Evolutionary conservation across 306 rosid genomes (phyloP), one percentile per base, ranked within the genome.

Genomic region (Dryas drummondii): DNA sequence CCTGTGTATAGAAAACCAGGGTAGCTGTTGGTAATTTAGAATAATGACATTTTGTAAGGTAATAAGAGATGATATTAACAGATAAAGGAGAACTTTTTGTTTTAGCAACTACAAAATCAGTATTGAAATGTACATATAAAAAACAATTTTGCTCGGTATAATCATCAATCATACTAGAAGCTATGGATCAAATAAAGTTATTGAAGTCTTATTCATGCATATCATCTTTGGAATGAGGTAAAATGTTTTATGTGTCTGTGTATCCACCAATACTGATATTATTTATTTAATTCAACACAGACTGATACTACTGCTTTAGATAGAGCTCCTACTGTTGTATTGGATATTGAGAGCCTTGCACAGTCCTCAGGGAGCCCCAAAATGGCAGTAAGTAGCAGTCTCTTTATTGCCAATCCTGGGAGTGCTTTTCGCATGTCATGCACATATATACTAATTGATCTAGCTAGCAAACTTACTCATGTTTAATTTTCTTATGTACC

Each of bases 331-430:
- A 45, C 56, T 9, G 64, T 71, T 64, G 77, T 72, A 51, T 71
- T 71, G 68, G 82, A 78, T 17, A 78, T 78, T 62, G 77, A 63
- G 71, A 78, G 82, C 72, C 77, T 71, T 26, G 19, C 46, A 53
- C 79, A 67, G 32, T 17, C 73, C 58, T 76, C 74, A 1, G 77
- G 82, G 50, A 78, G 82, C 72, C 82, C 77, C 65, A 78, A 78
- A 78, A 65, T 64, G 67, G 64, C 60, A 9, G 77, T 64, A 48
- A 64, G 82, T 70, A 46, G 67, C 57, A 27, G 14, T 47, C 40
- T 59, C 76, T n/a, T 27, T 6, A 11, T 45, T 26, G n/a, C 27
- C 46, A 26, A 55, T 15, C n/a, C 54, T 10, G 4, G 19, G 15
- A 52, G 37, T 8, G 32, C 51, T 50, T 17, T 48, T 76, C 66